phyloP scores from a whole-genome alignment of 495 filamentous ascomycete species.

The Penicillium argentinense region DNA sequence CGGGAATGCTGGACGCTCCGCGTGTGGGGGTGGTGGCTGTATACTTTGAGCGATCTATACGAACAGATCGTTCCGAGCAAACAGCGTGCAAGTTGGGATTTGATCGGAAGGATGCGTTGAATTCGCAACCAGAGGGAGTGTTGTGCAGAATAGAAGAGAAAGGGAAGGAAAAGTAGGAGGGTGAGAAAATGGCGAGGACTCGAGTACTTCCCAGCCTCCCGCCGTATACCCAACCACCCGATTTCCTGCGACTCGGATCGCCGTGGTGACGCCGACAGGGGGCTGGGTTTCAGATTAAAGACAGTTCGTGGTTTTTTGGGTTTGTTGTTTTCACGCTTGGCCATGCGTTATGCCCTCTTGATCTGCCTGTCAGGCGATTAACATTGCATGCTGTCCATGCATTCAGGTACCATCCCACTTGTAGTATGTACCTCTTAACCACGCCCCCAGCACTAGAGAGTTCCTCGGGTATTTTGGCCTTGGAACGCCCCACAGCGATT shows the following conservation, averaged over 20 bases:
- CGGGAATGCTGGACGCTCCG: slow-evolving; percentile 1
- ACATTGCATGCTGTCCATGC: no score
- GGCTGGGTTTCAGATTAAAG: slow-evolving; percentile 30
- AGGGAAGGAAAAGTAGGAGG: slow-evolving; percentile 13
- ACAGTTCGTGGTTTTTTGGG: no score
- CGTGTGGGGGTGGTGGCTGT: slow-evolving; percentile 5
- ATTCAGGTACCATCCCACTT: no score
- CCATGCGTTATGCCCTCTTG: no score
- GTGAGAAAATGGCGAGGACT: slow-evolving; percentile 10
- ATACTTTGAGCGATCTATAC: slow-evolving; percentile 8
- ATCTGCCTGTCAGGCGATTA: no score
- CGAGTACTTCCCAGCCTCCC: slow-evolving; percentile 36
- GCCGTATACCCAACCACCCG: slow-evolving; percentile 45
- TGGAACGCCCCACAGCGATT: no score
- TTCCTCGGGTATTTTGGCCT: no score
- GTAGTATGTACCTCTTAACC: no score
- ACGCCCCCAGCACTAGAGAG: no score
- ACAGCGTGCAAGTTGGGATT: slow-evolving; percentile 2
- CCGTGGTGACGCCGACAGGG: no score
- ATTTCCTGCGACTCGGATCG: slow-evolving; percentile 32
- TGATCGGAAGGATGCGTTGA: not conserved
- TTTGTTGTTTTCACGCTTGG: no score
- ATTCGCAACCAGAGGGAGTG: slow-evolving; percentile 4
- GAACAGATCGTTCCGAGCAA: slow-evolving; percentile 9
- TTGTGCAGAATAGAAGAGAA: slow-evolving; percentile 7